Percentiles rank a stretch among this genome's conserved stretches.
Evolutionary conservation across 1,284 basidiomycete species (phyloP).

Genomic region (Ustilago nuda): DNA sequence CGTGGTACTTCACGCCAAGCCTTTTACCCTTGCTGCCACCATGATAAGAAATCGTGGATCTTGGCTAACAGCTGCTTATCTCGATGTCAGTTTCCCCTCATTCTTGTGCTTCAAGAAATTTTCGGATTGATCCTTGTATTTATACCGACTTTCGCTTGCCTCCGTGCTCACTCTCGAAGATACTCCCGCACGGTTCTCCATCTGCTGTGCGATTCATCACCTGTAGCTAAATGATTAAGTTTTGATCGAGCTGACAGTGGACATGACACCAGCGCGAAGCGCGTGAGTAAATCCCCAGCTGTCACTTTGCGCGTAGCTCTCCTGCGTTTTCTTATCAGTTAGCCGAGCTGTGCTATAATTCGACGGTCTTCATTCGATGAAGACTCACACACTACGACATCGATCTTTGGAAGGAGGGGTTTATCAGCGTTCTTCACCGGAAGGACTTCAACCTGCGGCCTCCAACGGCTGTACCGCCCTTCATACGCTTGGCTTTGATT

Average conservation of each 20-base stretch:
- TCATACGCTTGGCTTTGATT: neutral
- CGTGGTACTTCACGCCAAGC: neutral
- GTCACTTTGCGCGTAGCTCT: slow-evolving; percentile 1
- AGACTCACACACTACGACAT: neutral
- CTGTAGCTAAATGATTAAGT: too few species aligned
- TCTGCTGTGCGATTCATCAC: too few species aligned
- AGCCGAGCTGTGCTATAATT: neutral
- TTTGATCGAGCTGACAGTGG: neutral
- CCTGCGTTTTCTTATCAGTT: slow-evolving; percentile 9
- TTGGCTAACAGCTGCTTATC: slow-evolving; percentile 1
- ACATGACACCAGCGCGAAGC: neutral
- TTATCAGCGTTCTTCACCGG: slow-evolving; percentile 5
- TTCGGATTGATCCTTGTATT: too few species aligned
- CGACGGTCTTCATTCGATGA: slow-evolving; percentile 1
- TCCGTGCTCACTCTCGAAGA: too few species aligned
- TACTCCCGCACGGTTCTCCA: too few species aligned
- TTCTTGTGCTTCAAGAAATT: too few species aligned
- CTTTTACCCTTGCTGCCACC: neutral
- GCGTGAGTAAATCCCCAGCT: neutral
- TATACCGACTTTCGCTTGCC: too few species aligned
- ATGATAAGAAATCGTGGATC: neutral
- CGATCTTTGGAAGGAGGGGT: neutral
- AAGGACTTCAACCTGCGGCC: neutral
- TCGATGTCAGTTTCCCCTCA: neutral
- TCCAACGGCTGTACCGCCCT: neutral